Evolutionary conservation across 257 asterid species (phyloP).

Genomic region (Sherardia arvensis): DNA sequence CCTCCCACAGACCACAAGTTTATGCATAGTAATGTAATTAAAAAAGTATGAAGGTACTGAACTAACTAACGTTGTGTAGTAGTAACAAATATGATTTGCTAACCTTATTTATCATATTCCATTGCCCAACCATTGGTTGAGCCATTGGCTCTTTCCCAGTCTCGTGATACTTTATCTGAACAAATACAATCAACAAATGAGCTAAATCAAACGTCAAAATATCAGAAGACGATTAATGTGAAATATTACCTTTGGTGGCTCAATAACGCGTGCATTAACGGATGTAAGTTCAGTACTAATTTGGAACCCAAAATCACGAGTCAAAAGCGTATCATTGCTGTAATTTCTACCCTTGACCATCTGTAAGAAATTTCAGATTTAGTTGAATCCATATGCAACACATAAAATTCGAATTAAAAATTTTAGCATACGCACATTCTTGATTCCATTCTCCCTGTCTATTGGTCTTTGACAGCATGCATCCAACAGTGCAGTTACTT

Average conservation of each 20-base stretch:
- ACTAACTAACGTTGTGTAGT: too few relatives aligned
- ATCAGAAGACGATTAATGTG: background rate
- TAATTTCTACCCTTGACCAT: conserved; percentile 32
- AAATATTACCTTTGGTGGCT: conserved; percentile 62
- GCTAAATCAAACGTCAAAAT: background rate
- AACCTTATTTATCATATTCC: conserved; percentile 87
- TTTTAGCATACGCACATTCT: conserved; percentile 14
- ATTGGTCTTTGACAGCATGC: conserved; percentile 75
- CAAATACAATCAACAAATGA: background rate
- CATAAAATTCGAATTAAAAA: background rate
- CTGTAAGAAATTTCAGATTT: conserved; percentile 21
- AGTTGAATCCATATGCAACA: background rate
- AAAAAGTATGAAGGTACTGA: background rate
- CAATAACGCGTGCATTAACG: conserved; percentile 67
- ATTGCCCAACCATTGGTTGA: conserved; percentile 58
- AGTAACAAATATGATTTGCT: too few relatives aligned
- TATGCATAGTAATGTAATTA: too few relatives aligned
- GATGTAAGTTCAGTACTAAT: conserved; percentile 33
- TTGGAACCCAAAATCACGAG: conserved; percentile 58
- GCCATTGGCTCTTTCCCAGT: conserved; percentile 35
- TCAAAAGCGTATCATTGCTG: conserved; percentile 18
- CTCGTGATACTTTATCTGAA: conserved; percentile 56
- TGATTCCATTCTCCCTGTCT: conserved; percentile 23
- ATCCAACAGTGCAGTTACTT: conserved; percentile 48
- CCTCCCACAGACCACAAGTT: too few relatives aligned